These are phyloP conservation scores for Boletus barrowsii DNA, from an alignment of 768 basidiomycete genomes.

Conservation along the genomic window DNA sequence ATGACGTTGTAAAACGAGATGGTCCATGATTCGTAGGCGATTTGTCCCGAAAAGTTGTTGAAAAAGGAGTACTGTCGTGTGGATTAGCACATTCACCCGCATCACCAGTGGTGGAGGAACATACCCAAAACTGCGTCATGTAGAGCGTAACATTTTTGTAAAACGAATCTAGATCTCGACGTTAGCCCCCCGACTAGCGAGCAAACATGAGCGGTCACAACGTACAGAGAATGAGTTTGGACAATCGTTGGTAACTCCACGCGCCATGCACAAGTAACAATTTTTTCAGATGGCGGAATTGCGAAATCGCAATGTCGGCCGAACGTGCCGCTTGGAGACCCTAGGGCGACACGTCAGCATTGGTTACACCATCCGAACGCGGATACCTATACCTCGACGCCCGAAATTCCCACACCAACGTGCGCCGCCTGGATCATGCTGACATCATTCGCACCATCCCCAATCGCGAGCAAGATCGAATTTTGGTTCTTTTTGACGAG, in stretches of 20 bases:
- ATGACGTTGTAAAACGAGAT: constrained; percentile 95
- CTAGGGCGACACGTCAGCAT: constrained; percentile 33
- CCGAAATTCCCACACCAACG: constrained; percentile 96
- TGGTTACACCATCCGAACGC: background rate
- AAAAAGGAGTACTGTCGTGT: constrained; percentile 87
- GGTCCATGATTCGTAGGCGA: constrained; percentile 98
- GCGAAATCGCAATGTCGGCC: constrained; percentile 96
- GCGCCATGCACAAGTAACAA: constrained; percentile 94
- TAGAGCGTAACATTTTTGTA: constrained; percentile 99
- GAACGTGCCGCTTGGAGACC: constrained; percentile 98
- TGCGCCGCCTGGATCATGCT: constrained; percentile 99
- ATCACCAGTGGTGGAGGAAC: background rate
- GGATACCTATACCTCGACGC: constrained; percentile 67
- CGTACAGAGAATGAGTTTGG: constrained; percentile 94
- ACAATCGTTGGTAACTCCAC: constrained; percentile 95
- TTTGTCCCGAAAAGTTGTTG: constrained; percentile 99
- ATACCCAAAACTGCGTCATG: constrained; percentile 98
- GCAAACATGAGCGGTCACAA: constrained; percentile 8
- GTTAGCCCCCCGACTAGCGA: background rate
- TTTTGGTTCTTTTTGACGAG: constrained; percentile 98
- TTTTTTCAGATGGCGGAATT: constrained; percentile 95
- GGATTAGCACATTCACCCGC: background rate
- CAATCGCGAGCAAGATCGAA: constrained; percentile 91
- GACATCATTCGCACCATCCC: constrained; percentile 97
- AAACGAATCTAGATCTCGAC: constrained; percentile 70